These are phyloP conservation scores for Zygoascus meyerae DNA, from an alignment of 1,139 yeast genomes.

Conservation along the genomic window DNA sequence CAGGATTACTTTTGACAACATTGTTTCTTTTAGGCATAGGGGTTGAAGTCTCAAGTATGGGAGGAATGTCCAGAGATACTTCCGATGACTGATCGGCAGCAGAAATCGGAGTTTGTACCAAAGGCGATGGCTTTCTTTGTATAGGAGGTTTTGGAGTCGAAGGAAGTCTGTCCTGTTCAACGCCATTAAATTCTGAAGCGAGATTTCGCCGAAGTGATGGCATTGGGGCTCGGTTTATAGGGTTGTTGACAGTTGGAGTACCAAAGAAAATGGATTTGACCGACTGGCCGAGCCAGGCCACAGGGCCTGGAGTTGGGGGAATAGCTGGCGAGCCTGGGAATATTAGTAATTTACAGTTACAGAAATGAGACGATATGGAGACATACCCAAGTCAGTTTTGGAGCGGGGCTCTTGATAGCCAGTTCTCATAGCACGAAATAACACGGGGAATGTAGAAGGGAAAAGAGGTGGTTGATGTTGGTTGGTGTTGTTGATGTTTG, in stretches of 20 bases:
- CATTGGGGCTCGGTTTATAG: not conserved
- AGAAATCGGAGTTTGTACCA: slow-evolving; percentile 1
- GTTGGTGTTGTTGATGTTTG: too few relatives aligned
- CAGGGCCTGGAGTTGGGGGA: slow-evolving; percentile 12
- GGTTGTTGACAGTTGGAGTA: slow-evolving; percentile 2
- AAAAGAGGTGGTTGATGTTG: too few relatives aligned
- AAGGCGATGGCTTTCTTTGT: not conserved
- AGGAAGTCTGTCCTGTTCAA: not conserved
- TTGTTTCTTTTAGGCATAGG: not conserved
- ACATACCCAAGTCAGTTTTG: slow-evolving; percentile 5
- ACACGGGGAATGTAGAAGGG: not conserved
- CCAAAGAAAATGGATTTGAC: slow-evolving; percentile 8
- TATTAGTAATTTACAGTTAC: not conserved
- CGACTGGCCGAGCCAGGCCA: slow-evolving; percentile 9
- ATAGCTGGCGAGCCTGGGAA: slow-evolving; percentile 4
- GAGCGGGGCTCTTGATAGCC: slow-evolving; percentile 8
- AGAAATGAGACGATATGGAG: not conserved
- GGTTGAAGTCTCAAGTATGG: not conserved
- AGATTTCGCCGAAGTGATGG: not conserved
- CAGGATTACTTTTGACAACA: not conserved
- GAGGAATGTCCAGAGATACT: not conserved
- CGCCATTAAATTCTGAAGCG: not conserved
- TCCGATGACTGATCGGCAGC: not conserved
- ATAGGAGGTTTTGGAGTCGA: not conserved
- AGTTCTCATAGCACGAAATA: slow-evolving; percentile 3